Percentiles rank a stretch among this genome's conserved stretches.
Evolutionary conservation across 495 filamentous ascomycete genomes (phyloP).

Genomic region (Astrothelium subdiscretum): DNA sequence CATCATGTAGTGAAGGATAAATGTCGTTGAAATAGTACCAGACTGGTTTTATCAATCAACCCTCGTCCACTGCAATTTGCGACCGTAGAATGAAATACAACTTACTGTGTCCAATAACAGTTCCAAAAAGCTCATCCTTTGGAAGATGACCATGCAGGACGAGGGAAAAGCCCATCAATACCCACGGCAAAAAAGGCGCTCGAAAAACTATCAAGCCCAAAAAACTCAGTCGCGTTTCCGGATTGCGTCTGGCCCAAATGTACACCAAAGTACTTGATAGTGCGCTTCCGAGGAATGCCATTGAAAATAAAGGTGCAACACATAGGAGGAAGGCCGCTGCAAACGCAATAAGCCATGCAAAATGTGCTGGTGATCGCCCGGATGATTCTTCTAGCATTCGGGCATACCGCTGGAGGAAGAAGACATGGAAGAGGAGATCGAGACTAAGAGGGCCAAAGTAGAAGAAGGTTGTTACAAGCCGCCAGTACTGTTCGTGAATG

Average conservation of each 20-base stretch:
- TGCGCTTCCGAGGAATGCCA: conserved; percentile 85
- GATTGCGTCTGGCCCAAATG: conserved; percentile 93
- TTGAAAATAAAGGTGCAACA: conserved; percentile 72
- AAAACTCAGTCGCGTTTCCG: conserved; percentile 82
- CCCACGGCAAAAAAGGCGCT: conserved; percentile 93
- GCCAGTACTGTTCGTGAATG: conserved; percentile 65
- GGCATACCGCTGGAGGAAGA: conserved; percentile 95
- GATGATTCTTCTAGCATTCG: conserved; percentile 90
- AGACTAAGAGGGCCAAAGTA: conserved; percentile 93
- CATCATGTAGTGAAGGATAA: conserved; percentile 80
- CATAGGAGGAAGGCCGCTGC: conserved; percentile 61
- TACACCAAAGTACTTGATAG: conserved; percentile 90
- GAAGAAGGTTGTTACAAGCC: conserved; percentile 83
- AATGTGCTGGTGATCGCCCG: conserved; percentile 78
- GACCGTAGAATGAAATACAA: conserved; percentile 1
- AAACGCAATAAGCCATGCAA: conserved; percentile 87
- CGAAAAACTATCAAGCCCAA: conserved; percentile 82
- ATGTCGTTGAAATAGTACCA: conserved; percentile 99
- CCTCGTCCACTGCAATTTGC: background rate
- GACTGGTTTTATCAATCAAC: conserved; percentile 32
- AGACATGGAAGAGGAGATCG: conserved; percentile 95
- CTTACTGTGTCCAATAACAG: conserved; percentile 73
- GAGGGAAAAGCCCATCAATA: conserved; percentile 81
- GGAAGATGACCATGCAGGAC: conserved; percentile 76
- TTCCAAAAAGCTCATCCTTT: conserved; percentile 91